phyloP scores from a whole-genome alignment of 805 yeast species.

The Metschnikowia lachancei region DNA sequence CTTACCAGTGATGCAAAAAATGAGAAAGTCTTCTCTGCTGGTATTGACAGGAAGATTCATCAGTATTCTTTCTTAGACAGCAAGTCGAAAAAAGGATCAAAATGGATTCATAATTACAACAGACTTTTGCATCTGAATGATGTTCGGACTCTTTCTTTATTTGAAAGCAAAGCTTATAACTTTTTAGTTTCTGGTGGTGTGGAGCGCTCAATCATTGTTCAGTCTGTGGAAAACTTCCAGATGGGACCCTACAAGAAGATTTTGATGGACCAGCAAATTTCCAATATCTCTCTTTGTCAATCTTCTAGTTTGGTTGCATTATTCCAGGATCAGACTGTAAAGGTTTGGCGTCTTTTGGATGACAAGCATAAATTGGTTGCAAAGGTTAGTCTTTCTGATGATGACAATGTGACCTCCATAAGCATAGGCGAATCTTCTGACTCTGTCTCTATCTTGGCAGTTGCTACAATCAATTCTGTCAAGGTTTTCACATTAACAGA shows the following conservation, averaged over 20 bases:
- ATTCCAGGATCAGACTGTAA: conserved; percentile 82
- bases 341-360: conserved; percentile 66
- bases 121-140: conserved; percentile 85
- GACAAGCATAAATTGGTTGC: conserved; percentile 57
- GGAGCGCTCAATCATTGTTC: conserved; percentile 66
- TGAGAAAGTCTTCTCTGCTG: conserved; percentile 75
- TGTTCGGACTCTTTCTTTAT: conserved; percentile 70
- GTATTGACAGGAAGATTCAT: conserved; percentile 89
- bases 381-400: conserved; percentile 65
- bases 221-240: conserved; percentile 62
- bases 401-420: conserved; percentile 73
- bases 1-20: conserved; percentile 60
- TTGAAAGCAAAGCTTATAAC: conserved; percentile 64
- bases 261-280: conserved; percentile 56
- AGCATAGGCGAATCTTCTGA: conserved; percentile 47
- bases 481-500: conserved; percentile 65
- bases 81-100: conserved; percentile 28
- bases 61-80: conserved; percentile 53
- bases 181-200: conserved; percentile 81
- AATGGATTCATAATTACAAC: conserved; percentile 77
- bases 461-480: conserved; percentile 64
- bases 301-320: conserved; percentile 54
- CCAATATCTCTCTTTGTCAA: conserved; percentile 50
- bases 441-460: conserved; percentile 64
- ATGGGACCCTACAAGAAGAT: conserved; percentile 72